phyloP scores from a whole-genome alignment of 805 yeast genomes.

The Tetrapisispora pingtungensis region DNA sequence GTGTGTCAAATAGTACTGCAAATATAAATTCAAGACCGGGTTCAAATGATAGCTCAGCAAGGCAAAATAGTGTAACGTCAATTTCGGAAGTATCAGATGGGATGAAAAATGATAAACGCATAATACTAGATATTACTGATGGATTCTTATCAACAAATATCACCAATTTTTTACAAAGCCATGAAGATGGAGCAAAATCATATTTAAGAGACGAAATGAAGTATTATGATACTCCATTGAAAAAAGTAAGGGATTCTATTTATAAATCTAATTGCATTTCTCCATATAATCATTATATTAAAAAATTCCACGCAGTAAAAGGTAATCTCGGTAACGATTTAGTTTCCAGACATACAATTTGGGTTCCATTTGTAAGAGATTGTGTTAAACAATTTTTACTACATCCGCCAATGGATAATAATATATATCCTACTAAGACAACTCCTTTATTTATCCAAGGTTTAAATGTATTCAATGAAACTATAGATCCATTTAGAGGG shows the following conservation, averaged over 20 bases:
- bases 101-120: not conserved
- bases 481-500: constrained; percentile 18
- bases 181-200: not conserved
- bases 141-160: not conserved
- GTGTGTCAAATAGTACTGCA: not conserved
- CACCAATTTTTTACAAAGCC: not conserved
- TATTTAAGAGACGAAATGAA: not conserved
- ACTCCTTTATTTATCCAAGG: constrained; percentile 21
- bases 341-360: constrained; percentile 19
- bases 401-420: not conserved
- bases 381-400: not conserved
- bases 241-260: not conserved
- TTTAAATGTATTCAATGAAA: constrained; percentile 12
- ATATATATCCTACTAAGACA: constrained; percentile 11
- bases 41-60: not conserved
- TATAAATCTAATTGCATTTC: not conserved
- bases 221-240: not conserved
- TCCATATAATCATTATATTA: not conserved
- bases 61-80: constrained; percentile 1
- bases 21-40: not conserved
- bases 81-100: not conserved
- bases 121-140: not conserved
- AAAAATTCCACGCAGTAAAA: not conserved
- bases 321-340: constrained; percentile 8
- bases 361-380: constrained; percentile 20